Evolutionary conservation across 108 stramenopile species (phyloP), one percentile per base, ranked within the genome.

Genomic region (Cylindrotheca fusiformis): DNA sequence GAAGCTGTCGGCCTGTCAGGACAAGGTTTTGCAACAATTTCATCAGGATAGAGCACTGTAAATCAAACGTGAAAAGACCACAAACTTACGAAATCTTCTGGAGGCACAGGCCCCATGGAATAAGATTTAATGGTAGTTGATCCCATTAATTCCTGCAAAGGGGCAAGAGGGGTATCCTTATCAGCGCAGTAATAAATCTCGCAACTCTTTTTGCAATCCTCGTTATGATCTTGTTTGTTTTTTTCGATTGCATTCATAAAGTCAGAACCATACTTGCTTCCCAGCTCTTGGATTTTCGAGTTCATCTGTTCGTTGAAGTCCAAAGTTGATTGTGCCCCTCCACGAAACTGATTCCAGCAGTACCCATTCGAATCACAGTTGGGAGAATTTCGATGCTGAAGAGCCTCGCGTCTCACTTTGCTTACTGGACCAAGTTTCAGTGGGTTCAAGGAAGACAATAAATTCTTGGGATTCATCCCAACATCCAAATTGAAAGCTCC

Each of bases 51-150:
- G n/a, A n/a, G n/a, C n/a, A n/a, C n/a, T n/a, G n/a, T n/a, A n/a
- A n/a, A n/a, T n/a, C n/a, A n/a, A n/a, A n/a, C n/a, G n/a, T n/a
- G n/a, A n/a, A n/a, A n/a, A n/a, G n/a, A 10, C 36, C 14, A 41
- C 36, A 41, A 6, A 41, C 36, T 41, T 41, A 41, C 66, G 36
- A 86, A 86, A 46, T 86, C 85, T 67, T 86, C 85, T 2, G 85
- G 85, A 4, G 85, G 85, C 23, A 80, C 79, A 8, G 74, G 49
- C 0, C 85, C 85, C 65, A 86, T 74, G 1, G 65, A 69, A 69
- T 80, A 83, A 14, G 81, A 82, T 45, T 22, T 19, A 57, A 82
- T 76, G 20, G 69, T 61, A 10, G 81, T 82, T 61, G 32, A 25
- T 61, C 60, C 60, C 47, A 61, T 4, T 25, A 61, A 25, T 3